phyloP scores from a whole-genome alignment of 2,329 filamentous ascomycete species.

The Pseudocercospora pini-densiflorae region DNA sequence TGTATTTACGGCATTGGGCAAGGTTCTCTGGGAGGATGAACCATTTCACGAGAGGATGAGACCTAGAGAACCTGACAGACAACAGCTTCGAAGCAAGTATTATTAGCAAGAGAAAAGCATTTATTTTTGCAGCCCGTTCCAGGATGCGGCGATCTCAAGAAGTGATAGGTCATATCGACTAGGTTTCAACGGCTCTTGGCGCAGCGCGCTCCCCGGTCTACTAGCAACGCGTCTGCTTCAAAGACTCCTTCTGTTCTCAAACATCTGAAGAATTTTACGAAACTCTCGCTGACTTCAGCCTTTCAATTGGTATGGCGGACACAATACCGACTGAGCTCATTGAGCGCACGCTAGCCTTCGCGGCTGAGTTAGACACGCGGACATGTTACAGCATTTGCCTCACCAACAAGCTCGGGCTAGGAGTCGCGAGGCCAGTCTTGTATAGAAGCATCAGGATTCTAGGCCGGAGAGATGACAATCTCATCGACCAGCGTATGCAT shows the following conservation, averaged over 20 bases:
- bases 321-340: slow-evolving; percentile 10
- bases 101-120: neutral
- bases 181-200: too few species aligned
- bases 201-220: too few species aligned
- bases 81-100: neutral
- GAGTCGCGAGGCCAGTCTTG: neutral
- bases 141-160: neutral
- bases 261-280: neutral
- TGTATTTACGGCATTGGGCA: neutral
- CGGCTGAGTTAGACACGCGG: slow-evolving; percentile 4
- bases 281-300: too few species aligned
- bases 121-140: neutral
- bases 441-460: slow-evolving; percentile 8
- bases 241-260: too few species aligned
- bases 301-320: neutral
- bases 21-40: neutral
- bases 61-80: neutral
- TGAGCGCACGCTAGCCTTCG: neutral
- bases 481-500: neutral
- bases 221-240: too few species aligned
- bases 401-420: slow-evolving; percentile 8
- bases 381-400: slow-evolving; percentile 5
- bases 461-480: neutral
- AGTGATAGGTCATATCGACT: too few species aligned
- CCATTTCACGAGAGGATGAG: neutral